Evolutionary conservation across 2,329 filamentous ascomycete genomes (phyloP).

Genomic region (Diatrype stigma): DNA sequence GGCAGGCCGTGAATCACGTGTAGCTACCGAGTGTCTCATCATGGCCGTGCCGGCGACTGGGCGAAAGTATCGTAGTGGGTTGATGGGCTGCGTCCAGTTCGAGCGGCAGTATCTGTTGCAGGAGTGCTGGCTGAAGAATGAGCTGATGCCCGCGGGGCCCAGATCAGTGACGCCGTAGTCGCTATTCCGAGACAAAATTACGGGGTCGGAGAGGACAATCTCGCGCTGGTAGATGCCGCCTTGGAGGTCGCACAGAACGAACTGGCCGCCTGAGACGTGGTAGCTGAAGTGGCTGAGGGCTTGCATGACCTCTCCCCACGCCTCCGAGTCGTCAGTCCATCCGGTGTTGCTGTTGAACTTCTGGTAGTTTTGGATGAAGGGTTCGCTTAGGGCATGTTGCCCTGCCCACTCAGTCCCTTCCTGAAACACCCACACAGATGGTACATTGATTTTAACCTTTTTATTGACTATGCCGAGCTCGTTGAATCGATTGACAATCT

Average conservation of each 20-base stretch:
- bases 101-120: slow-evolving; percentile 30
- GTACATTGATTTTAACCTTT: slow-evolving; percentile 31
- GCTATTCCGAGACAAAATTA: slow-evolving; percentile 33
- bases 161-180: slow-evolving; percentile 37
- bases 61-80: not conserved
- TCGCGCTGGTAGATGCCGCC: slow-evolving; percentile 34
- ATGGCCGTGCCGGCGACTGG: not conserved
- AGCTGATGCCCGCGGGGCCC: slow-evolving; percentile 32
- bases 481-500: slow-evolving; percentile 34
- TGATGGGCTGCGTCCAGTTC: slow-evolving; percentile 17
- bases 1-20: not conserved
- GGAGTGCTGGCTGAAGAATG: slow-evolving; percentile 34
- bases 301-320: slow-evolving; percentile 35
- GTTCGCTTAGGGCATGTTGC: slow-evolving; percentile 27
- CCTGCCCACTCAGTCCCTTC: slow-evolving; percentile 10
- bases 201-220: slow-evolving; percentile 36
- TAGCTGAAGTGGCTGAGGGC: slow-evolving; percentile 42
- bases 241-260: slow-evolving; percentile 39
- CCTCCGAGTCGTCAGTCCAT: slow-evolving; percentile 26
- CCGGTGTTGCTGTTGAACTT: slow-evolving; percentile 43
- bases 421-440: slow-evolving; percentile 27
- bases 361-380: slow-evolving; percentile 37
- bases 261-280: slow-evolving; percentile 31
- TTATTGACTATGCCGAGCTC: slow-evolving; percentile 25
- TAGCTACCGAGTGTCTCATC: not conserved